Percentiles rank a stretch among this genome's conserved stretches.
Conservation (phyloP, 352 stramenopile genomes). For the Salisapilia sapeloensis region DNA sequence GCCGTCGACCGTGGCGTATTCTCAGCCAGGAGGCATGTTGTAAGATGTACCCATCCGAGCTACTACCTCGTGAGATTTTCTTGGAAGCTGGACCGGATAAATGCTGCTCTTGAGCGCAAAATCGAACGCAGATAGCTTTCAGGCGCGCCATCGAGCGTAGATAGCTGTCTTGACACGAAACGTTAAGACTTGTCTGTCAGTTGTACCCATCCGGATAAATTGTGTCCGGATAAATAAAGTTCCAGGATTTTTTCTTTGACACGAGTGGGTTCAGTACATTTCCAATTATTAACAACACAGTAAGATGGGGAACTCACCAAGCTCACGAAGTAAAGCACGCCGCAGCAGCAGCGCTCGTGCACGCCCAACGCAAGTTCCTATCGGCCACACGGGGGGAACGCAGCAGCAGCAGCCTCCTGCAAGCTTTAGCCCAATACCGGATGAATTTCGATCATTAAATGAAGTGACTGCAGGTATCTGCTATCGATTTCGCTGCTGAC, state of each 20-base stretch:
- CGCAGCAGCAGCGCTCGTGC: too few relatives aligned
- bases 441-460: slow-evolving; percentile 47
- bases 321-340: background rate
- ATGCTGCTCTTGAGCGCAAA: too few relatives aligned
- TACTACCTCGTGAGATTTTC: too few relatives aligned
- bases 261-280: slow-evolving; percentile 1
- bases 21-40: slow-evolving; percentile 14
- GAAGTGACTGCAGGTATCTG: slow-evolving; percentile 33
- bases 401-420: slow-evolving; percentile 1
- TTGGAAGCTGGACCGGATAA: too few relatives aligned
- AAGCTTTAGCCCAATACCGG: too few relatives aligned
- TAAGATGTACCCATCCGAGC: slow-evolving; percentile 4
- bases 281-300: background rate
- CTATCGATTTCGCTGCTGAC: background rate
- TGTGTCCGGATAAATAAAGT: too few relatives aligned
- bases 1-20: slow-evolving; percentile 5
- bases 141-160: too few relatives aligned
- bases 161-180: too few relatives aligned
- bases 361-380: background rate
- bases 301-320: slow-evolving; percentile 16
- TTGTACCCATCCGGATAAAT: too few relatives aligned
- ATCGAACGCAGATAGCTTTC: too few relatives aligned
- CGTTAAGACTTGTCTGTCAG: too few relatives aligned
- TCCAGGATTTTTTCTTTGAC: too few relatives aligned
- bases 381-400: slow-evolving; percentile 1